These are phyloP conservation scores for Pyrenophora graminea DNA, from an alignment of 2,329 filamentous ascomycete species.

Conservation along the genomic window DNA sequence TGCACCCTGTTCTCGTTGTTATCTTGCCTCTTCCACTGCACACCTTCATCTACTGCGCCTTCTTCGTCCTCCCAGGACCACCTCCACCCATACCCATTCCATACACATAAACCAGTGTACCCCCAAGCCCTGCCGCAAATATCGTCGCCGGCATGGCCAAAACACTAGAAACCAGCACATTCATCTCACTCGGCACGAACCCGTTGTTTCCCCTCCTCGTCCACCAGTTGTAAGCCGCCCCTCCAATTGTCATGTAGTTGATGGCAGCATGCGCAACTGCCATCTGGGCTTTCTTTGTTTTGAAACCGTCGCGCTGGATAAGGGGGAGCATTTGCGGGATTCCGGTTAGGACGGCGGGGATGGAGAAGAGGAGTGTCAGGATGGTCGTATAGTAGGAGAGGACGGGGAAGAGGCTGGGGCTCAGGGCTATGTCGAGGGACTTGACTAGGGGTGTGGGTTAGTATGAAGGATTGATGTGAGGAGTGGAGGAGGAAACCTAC, in stretches of 20 bases:
- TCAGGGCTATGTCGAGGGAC: conserved; percentile 31
- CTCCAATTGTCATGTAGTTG: conserved; percentile 49
- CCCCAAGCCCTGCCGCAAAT: conserved; percentile 51
- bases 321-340: conserved; percentile 47
- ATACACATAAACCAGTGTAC: conserved; percentile 51
- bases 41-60: conserved; percentile 21
- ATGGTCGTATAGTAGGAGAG: conserved; percentile 53
- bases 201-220: conserved; percentile 37
- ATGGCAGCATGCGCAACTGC: conserved; percentile 49
- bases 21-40: no score
- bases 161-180: conserved; percentile 45
- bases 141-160: conserved; percentile 43
- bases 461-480: background rate
- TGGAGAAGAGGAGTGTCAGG: conserved; percentile 42
- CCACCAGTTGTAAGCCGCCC: conserved; percentile 52
- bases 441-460: conserved; percentile 24
- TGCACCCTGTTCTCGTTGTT: no score
- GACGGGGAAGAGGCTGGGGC: conserved; percentile 42
- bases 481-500: conserved; percentile 10
- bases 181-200: conserved; percentile 44
- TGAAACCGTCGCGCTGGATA: conserved; percentile 50
- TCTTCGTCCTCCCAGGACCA: conserved; percentile 31
- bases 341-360: conserved; percentile 42
- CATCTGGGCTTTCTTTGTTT: conserved; percentile 49
- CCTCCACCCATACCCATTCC: conserved; percentile 47